Base-by-base conservation (phyloP, 225 moss, liverwort and hornwort genomes). In the Climacium dendroides region DNA sequence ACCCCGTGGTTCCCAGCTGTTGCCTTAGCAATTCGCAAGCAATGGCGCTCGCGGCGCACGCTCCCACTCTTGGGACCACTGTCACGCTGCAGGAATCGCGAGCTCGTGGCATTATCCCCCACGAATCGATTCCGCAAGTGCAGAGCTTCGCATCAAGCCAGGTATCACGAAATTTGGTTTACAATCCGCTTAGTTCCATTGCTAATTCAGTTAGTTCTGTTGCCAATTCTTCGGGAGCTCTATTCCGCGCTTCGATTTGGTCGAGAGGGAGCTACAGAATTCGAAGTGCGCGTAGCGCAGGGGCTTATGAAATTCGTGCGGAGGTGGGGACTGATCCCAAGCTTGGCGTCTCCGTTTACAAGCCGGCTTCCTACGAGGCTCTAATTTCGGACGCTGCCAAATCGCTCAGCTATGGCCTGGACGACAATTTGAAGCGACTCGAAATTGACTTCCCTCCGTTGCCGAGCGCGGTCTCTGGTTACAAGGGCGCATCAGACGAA, bases 401-500 rank as follows among this genome's bases (percentile, higher is more conserved):
- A 74, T 63, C 96, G 37, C 95, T 99, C 37, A 70, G 73, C 41
- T 94, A 87, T 92, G 97, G 93, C 74, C 80, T 99, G 4, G 96
- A 95, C 59, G 94, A 95, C 34, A 89, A 89, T 24, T 73, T 95
- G 79, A 92, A 85, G 80, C 96, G 98, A 5, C 69, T 97, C 23
- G 98, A 99, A 87, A 95, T 99, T 39, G 98, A 99, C 65, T 99
- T 99, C 64, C 98, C 98, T 86, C 98, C 98, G 35, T 82, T 99
- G 88, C 98, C 98, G 74, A 99, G 97, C 92, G 91, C 94, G 86
- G 87, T 95, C 19, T 97, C 97, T 20, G 97, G 98, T 16, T 99
- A 99, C 92, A 97, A 99, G 92, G 98, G 97, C 55, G 95, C 95
- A 45, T 95, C 97, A 35, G 98, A 99, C 18, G 97, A 99, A 89